Base-by-base conservation (phyloP, 768 basidiomycete species). In the Clathrus columnatus region DNA sequence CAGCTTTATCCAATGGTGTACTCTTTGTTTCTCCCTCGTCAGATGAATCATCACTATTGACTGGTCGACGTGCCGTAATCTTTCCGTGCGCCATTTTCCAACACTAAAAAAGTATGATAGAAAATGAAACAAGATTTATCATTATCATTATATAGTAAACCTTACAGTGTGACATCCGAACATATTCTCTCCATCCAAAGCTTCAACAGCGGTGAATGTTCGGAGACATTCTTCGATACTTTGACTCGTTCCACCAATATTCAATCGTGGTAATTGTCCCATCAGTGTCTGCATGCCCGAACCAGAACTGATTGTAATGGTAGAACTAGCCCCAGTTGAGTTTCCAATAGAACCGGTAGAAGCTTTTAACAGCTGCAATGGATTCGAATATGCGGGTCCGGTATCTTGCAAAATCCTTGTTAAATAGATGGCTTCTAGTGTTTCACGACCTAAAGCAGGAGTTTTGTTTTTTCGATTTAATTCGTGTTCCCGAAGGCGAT, bases 181-280 rank as follows among this genome's bases (percentile, higher is more conserved):
- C 72, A 84, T 86, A 62, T 98, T 96, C 62, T 96, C 94, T 0
- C 91, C 91, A 61, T 96, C 89, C 29, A 98, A 71, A 6, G 90
- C 80, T 63, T 98, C 94, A n/a, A 96, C 93, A 4, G 85, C 77
- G 0, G 93, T 96, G 70, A 98, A 98, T 72, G 87, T 76, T 59
- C 83, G 75, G 57, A 95, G 69, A 60, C 88, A 91, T 55, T 93
- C 91, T 62, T 89, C 87, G 24, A 85, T 72, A 0, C 83, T 79
- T 43, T 78, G 75, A 21, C 71, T 74, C 50, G 71, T 29, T 36
- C 4, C 36, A 11, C 55, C 28, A 20, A 70, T 65, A 58, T 75
- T 75, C 52, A 79, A 64, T 68, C 77, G 75, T 58, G 70, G 69
- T 45, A 71, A 57, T 45, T 69, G 66, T 24, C 75, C 69, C 45